Evolutionary conservation across 2,329 filamentous ascomycete species (phyloP), one percentile per base, ranked within the genome.

Genomic region (Macrophomina phaseolina): DNA sequence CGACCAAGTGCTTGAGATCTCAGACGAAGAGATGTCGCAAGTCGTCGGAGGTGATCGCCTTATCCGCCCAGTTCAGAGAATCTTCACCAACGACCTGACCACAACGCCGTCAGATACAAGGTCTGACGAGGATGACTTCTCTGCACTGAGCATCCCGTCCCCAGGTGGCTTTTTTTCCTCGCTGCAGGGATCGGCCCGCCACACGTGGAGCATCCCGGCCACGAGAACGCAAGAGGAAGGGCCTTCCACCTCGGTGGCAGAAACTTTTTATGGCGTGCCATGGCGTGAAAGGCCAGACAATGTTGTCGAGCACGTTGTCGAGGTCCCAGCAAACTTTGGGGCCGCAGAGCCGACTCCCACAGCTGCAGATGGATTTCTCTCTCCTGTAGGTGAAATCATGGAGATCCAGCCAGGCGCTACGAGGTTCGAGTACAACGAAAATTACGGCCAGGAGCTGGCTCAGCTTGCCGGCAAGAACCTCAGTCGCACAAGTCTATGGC

Each of bases 101-200:
- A 34, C 34, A 5, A 64, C 61, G n/a, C 48, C 61, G 36, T 64
- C 46, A 11, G 46, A 56, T 23, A 12, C 36, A 11, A 34, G 7
- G 12, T 53, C 56, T 46, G 64, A 66, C n/a, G 48, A 78, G 14
- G 89, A 90, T 66, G 91, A 90, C 46, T 85, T 97, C 69, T 94
- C 91, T 23, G 89, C 87, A 67, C 85, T 97, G 23, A 94, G 94
- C 32, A 93, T 98, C 40, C 94, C 94, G 5, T 97, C 94, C 0
- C 94, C 94, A 0, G 91, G 92, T 32, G 93, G 91, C 0, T 97
- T 97, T 83, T 97, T 97, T 79, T 92, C 92, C 2, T 93, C 91
- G 0, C 85, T 97, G 34, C 92, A 91, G 45, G 87, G 90, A 3
- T 86, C 88, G 64, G 89, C 90, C 45, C 88, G 93, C 63, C 89